Evolutionary conservation across 352 stramenopile genomes (phyloP).

Genomic region (Phytophthora citrophthora): DNA sequence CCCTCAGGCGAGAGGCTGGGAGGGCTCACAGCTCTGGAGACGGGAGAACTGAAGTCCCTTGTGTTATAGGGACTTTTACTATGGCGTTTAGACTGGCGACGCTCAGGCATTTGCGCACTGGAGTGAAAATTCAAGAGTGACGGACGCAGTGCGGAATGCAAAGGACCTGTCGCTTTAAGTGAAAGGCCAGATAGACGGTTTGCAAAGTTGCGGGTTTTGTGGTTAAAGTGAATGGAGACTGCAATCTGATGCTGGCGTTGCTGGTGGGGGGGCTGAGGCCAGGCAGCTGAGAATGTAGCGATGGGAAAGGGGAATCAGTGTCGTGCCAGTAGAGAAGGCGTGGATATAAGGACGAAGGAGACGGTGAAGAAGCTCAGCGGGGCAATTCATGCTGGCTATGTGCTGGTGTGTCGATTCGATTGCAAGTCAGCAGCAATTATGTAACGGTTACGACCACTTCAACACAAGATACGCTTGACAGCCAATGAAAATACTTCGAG

Average conservation of each 20-base stretch:
- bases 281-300: slow-evolving; percentile 14
- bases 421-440: slow-evolving; percentile 8
- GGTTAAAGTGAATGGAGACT: neutral
- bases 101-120: slow-evolving; percentile 12
- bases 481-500: neutral
- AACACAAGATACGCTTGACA: slow-evolving; percentile 19
- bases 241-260: slow-evolving; percentile 12
- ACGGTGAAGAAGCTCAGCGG: neutral
- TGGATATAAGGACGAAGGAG: neutral
- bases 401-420: slow-evolving; percentile 12
- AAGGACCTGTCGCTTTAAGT: slow-evolving; percentile 33
- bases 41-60: slow-evolving; percentile 15
- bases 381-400: slow-evolving; percentile 10
- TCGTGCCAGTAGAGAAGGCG: neutral
- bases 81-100: slow-evolving; percentile 6
- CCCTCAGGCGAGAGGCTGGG: slow-evolving; percentile 48
- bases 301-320: slow-evolving; percentile 27
- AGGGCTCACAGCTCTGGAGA: slow-evolving; percentile 18
- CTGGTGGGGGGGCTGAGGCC: slow-evolving; percentile 9
- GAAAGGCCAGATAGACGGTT: slow-evolving; percentile 40
- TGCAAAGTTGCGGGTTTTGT: slow-evolving; percentile 12
- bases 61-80: slow-evolving; percentile 12
- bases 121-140: slow-evolving; percentile 47
- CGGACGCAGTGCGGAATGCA: slow-evolving; percentile 4
- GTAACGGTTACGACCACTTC: slow-evolving; percentile 31